Percentiles rank a stretch among this genome's conserved stretches.
These are phyloP conservation scores for Aspergillus terreus DNA, from an alignment of 2,329 filamentous ascomycete genomes.

Conservation along the genomic window DNA sequence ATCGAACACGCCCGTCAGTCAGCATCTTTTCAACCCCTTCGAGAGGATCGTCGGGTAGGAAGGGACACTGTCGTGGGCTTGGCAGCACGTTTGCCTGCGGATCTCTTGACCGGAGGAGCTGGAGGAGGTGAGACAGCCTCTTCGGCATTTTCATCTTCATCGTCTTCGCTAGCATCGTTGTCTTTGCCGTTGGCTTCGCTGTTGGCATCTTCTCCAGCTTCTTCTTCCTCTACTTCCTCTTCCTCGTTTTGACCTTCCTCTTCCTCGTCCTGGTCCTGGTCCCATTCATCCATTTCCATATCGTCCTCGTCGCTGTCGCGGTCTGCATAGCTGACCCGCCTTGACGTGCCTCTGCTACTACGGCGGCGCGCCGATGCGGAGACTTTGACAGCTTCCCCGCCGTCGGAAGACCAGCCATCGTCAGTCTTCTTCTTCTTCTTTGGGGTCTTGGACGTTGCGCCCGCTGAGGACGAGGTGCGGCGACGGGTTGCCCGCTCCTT, in stretches of 20 bases:
- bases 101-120: constrained; percentile 10
- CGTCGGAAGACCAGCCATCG: constrained; percentile 41
- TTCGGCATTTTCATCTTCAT: constrained; percentile 25
- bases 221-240: constrained; percentile 13
- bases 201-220: constrained; percentile 13
- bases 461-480: constrained; percentile 32
- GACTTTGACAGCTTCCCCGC: constrained; percentile 36
- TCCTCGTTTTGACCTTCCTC: constrained; percentile 20
- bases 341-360: constrained; percentile 34
- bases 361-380: constrained; percentile 34
- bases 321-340: constrained; percentile 42
- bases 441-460: constrained; percentile 25
- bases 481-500: constrained; percentile 29
- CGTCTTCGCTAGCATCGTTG: constrained; percentile 7
- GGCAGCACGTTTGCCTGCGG: constrained; percentile 8
- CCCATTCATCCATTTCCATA: constrained; percentile 38
- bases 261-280: constrained; percentile 28
- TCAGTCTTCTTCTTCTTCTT: constrained; percentile 37
- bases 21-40: constrained; percentile 8
- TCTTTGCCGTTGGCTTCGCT: constrained; percentile 15
- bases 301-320: constrained; percentile 44
- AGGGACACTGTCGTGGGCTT: constrained; percentile 10
- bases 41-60: constrained; percentile 18
- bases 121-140: constrained; percentile 10
- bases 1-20: background rate